phyloP scores from a whole-genome alignment of 2,329 filamentous ascomycete species.

The Dactylellina parvicollis region DNA sequence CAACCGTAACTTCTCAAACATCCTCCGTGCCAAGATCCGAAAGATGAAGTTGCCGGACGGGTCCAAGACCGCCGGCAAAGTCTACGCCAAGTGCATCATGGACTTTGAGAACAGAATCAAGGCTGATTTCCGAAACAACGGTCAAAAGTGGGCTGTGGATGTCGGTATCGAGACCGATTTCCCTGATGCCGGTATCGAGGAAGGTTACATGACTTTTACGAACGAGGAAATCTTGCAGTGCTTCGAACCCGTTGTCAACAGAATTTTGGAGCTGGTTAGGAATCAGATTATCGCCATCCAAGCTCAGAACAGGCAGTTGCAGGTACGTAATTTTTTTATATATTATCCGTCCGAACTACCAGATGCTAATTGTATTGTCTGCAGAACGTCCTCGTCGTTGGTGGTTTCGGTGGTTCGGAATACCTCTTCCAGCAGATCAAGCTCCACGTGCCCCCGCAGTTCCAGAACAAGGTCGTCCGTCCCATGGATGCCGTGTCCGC shows the following conservation, averaged over 20 bases:
- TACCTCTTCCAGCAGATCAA: constrained; percentile 99
- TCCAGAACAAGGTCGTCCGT: constrained; percentile 96
- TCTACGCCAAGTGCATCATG: constrained; percentile 99
- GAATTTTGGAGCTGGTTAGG: constrained; percentile 92
- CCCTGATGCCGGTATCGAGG: constrained; percentile 95
- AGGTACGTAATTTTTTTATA: constrained; percentile 64
- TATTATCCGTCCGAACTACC: constrained; percentile 53
- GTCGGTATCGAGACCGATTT: constrained; percentile 98
- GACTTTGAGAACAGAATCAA: constrained; percentile 99
- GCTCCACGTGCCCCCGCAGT: constrained; percentile 95
- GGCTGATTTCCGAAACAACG: constrained; percentile 98
- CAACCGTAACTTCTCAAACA: constrained; percentile 98
- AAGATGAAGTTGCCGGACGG: constrained; percentile 99
- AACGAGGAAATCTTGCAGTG: constrained; percentile 99
- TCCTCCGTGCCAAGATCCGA: constrained; percentile 93
- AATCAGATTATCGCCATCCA: constrained; percentile 99
- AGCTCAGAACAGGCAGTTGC: constrained; percentile 89
- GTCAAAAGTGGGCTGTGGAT: constrained; percentile 98
- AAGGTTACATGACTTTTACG: constrained; percentile 99
- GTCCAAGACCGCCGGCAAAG: constrained; percentile 95
- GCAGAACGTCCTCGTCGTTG: constrained; percentile 91
- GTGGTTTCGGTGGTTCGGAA: constrained; percentile 97
- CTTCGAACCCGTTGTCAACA: constrained; percentile 97
- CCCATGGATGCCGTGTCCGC: constrained; percentile 99
- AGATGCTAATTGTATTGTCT: constrained; percentile 54